A percentile compares a stretch with the other conserved stretches of the same genome.
Conservation (phyloP, 139 green algal species). For the Raphidocelis subcapitata region DNA sequence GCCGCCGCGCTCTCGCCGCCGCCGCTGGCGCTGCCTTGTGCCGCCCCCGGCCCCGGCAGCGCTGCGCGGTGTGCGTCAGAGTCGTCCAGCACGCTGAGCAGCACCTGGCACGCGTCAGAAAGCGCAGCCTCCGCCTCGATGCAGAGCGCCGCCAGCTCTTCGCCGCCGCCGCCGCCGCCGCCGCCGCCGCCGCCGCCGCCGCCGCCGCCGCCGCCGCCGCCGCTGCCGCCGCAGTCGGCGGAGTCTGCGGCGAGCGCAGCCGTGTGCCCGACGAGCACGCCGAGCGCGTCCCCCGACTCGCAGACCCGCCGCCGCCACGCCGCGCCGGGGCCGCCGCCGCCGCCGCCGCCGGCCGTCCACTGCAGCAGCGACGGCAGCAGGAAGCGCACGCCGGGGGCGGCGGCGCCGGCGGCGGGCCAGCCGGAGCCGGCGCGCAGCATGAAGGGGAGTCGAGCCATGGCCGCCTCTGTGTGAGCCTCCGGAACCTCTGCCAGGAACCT, state of each 20-base stretch:
- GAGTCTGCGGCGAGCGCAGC: background rate
- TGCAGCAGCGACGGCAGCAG: slow-evolving; percentile 40
- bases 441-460: slow-evolving; percentile 25
- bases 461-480: slow-evolving; percentile 10
- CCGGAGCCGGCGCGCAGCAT: slow-evolving; percentile 16
- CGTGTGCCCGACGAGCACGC: background rate
- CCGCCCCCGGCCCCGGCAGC: too few relatives aligned
- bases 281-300: background rate
- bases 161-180: background rate
- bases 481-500: slow-evolving; percentile 42
- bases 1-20: too few relatives aligned
- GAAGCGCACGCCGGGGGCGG: slow-evolving; percentile 6
- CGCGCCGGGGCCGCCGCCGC: background rate
- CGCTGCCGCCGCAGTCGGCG: background rate
- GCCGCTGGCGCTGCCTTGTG: too few relatives aligned
- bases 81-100: slow-evolving; percentile 13
- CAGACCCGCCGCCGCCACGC: background rate
- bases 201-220: background rate
- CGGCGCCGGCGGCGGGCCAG: background rate
- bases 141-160: too few relatives aligned
- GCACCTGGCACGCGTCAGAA: slow-evolving; percentile 13
- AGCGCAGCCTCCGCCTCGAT: slow-evolving; percentile 9
- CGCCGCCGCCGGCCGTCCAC: slow-evolving; percentile 5
- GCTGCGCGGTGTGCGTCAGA: too few relatives aligned
- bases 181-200: background rate